Evolutionary conservation across 441 rosid genomes (phyloP).

Genomic region (Macaranga tanarius): DNA sequence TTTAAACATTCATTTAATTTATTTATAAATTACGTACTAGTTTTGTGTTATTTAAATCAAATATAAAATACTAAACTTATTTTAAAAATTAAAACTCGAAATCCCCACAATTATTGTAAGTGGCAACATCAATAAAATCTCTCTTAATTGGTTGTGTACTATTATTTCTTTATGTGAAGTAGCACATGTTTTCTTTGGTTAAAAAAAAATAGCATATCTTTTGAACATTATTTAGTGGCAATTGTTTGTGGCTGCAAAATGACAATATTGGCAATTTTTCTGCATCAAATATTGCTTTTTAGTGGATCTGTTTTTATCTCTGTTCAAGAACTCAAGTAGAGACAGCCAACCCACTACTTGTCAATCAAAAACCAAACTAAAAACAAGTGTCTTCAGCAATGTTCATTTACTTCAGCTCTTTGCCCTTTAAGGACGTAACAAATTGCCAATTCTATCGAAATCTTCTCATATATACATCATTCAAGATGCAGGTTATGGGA

Average conservation of each 20-base stretch:
- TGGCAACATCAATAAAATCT: too few relatives aligned
- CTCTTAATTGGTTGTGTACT: too few relatives aligned
- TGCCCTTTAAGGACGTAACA: neutral
- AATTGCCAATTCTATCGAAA: neutral
- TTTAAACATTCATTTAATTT: too few relatives aligned
- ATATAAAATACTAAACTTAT: too few relatives aligned
- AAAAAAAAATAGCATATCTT: too few relatives aligned
- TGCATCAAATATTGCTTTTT: neutral
- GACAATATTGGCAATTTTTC: neutral
- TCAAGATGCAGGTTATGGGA: neutral
- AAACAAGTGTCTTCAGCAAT: neutral
- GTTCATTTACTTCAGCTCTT: conserved; percentile 6
- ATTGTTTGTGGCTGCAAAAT: neutral
- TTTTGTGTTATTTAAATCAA: too few relatives aligned
- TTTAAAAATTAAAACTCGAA: too few relatives aligned
- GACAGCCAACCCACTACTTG: neutral
- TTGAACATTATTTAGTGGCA: neutral
- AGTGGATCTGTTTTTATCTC: neutral
- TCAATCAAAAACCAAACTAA: neutral
- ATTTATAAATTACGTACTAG: too few relatives aligned
- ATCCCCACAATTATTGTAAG: too few relatives aligned
- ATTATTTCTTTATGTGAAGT: too few relatives aligned
- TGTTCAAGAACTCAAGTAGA: neutral
- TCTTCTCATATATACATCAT: neutral
- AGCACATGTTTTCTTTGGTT: too few relatives aligned